A percentile compares a stretch with the other conserved stretches of the same genome.
These are phyloP conservation scores for Aspergillus fumigatus DNA, from an alignment of 2,329 filamentous ascomycete species.

Conservation along the genomic window DNA sequence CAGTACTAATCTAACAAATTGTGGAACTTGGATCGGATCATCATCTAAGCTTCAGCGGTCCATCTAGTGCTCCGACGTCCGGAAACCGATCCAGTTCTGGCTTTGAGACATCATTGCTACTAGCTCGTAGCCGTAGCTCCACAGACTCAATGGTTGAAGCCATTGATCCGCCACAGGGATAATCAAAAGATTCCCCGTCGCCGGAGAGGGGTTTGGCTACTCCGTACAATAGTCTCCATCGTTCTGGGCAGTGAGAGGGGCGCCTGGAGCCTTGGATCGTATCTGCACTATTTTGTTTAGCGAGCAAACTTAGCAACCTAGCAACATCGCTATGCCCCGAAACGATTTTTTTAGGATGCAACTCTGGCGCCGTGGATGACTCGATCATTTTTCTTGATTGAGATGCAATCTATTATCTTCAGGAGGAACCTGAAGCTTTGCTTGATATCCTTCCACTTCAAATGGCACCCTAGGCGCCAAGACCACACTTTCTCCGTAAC, in stretches of 20 bases:
- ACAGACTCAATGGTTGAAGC: neutral
- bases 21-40: neutral
- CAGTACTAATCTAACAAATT: neutral
- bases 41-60: neutral
- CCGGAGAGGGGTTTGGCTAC: conserved; percentile 13
- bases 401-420: neutral
- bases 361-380: neutral
- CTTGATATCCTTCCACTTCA: neutral
- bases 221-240: conserved; percentile 16
- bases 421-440: neutral
- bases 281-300: neutral
- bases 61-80: neutral
- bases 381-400: neutral
- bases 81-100: neutral
- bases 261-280: neutral
- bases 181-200: conserved; percentile 15
- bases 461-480: neutral
- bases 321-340: neutral
- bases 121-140: neutral
- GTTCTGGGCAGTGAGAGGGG: neutral
- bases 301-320: neutral
- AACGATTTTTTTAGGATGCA: neutral
- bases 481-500: neutral
- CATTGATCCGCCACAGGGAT: conserved; percentile 33
- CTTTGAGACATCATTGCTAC: neutral